Evolutionary conservation across 1,284 basidiomycete species (phyloP).

Genomic region (Phellinidium pouzarii): DNA sequence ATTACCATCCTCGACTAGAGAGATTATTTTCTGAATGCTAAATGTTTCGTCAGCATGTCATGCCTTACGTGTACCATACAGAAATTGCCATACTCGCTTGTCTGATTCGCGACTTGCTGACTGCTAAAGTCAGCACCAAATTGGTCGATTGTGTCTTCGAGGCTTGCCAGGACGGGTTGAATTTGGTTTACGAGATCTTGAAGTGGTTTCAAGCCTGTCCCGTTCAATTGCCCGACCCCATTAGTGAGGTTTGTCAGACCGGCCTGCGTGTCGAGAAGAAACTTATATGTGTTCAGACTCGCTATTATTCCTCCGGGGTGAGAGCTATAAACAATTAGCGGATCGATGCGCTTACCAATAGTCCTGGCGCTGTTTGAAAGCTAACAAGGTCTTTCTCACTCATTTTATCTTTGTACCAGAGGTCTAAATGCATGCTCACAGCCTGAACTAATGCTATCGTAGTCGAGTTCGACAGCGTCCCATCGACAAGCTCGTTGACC

Average conservation of each 20-base stretch:
- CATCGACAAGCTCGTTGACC: slow-evolving; percentile 19
- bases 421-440: neutral
- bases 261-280: slow-evolving; percentile 19
- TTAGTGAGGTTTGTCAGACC: slow-evolving; percentile 17
- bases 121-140: slow-evolving; percentile 21
- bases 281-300: slow-evolving; percentile 19
- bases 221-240: slow-evolving; percentile 14
- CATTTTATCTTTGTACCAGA: neutral
- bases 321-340: neutral
- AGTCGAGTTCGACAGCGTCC: slow-evolving; percentile 17
- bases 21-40: slow-evolving; percentile 19
- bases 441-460: slow-evolving; percentile 18
- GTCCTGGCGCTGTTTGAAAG: slow-evolving; percentile 17
- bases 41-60: neutral
- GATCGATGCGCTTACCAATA: slow-evolving; percentile 9
- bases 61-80: neutral
- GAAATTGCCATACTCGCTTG: slow-evolving; percentile 15
- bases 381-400: slow-evolving; percentile 1
- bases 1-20: slow-evolving; percentile 17
- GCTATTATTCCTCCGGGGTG: slow-evolving; percentile 20
- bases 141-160: slow-evolving; percentile 19
- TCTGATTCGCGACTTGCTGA: slow-evolving; percentile 16
- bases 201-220: slow-evolving; percentile 13
- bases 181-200: slow-evolving; percentile 16
- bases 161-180: slow-evolving; percentile 13